Conservation (phyloP, 2,329 filamentous ascomycete species). For the Neopestalotiopsis sp. region DNA sequence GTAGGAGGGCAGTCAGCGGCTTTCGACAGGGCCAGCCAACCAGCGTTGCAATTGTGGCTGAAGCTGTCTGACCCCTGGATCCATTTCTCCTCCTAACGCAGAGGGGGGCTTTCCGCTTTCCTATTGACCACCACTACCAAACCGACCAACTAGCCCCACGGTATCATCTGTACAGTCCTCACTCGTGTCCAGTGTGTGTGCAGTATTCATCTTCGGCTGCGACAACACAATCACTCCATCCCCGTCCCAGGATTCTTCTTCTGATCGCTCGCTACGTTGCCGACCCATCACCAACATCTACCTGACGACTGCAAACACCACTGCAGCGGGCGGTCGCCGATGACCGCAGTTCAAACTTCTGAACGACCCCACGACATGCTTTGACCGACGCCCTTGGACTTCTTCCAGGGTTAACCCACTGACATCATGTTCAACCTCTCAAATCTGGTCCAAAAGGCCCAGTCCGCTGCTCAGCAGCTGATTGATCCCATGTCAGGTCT, state of each 20-base stretch:
- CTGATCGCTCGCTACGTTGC: neutral
- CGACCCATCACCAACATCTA: neutral
- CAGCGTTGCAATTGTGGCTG: slow-evolving; percentile 6
- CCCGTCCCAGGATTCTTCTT: neutral
- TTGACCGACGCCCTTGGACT: slow-evolving; percentile 27
- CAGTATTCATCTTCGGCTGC: slow-evolving; percentile 6
- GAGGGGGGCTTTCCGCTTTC: neutral
- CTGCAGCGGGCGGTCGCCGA: slow-evolving; percentile 4
- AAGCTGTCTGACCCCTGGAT: slow-evolving; percentile 12
- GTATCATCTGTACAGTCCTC: neutral
- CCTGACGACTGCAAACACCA: neutral
- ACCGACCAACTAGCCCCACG: neutral
- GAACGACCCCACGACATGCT: slow-evolving; percentile 13
- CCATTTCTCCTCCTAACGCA: neutral
- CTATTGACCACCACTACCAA: neutral
- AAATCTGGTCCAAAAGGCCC: slow-evolving; percentile 89
- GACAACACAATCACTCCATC: slow-evolving; percentile 1
- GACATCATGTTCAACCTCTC: slow-evolving; percentile 65
- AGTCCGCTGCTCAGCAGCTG: slow-evolving; percentile 73
- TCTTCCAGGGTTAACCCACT: slow-evolving; percentile 31
- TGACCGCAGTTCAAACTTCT: slow-evolving; percentile 13
- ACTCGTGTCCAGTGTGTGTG: neutral
- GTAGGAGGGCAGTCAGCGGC: neutral
- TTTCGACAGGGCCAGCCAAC: neutral
- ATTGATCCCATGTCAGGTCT: slow-evolving; percentile 87